Base-by-base conservation (phyloP, 228 moss, liverwort and hornwort species). In the Sphagnum magellanicum region DNA sequence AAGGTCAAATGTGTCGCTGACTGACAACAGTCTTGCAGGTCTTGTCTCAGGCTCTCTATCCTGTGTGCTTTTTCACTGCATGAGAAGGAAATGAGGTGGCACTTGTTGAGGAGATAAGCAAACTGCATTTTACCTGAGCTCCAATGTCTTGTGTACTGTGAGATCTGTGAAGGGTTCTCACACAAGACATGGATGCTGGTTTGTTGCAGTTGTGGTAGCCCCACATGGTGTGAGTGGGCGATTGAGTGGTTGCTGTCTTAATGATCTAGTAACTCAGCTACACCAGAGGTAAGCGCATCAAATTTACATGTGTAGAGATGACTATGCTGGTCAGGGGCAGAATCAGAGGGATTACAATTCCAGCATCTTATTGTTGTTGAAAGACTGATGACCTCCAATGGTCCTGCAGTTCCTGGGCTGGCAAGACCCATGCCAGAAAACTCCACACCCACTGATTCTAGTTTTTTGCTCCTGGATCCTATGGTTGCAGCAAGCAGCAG, bases 401-500 rank as follows among this genome's bases (percentile, higher is more conserved):
- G 91, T n/a, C n/a, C n/a, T n/a, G n/a, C n/a, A n/a, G 98, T 91
- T 93, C 78, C 85, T 93, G 90, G 87, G 84, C 90, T 90, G 90
- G 91, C 89, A 89, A 90, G 93, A 32, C 32, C 32, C 80, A 78
- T 83, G 74, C 68, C 66, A 73, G 48, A 50, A 72, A 60, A 69
- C 61, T 71, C 71, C 78, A 78, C 73, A 79, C 74, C 66, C 79
- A 79, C 78, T 87, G 81, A 83, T 83, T 81, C 65, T 68, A 70
- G 78, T 62, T 86, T 66, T 55, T 83, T 87, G 83, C 83, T 83
- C 86, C 91, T 80, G 91, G 88, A 87, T 91, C 88, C 88, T 85
- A 84, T 88, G 90, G 90, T 94, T 98, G 94, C 98, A 98, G 98
- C 86, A 98, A 98, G 91, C 92, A 87, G 70, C 98, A 94, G 98